Base-by-base conservation (phyloP, 768 basidiomycete species). In the Serendipita sp. region DNA sequence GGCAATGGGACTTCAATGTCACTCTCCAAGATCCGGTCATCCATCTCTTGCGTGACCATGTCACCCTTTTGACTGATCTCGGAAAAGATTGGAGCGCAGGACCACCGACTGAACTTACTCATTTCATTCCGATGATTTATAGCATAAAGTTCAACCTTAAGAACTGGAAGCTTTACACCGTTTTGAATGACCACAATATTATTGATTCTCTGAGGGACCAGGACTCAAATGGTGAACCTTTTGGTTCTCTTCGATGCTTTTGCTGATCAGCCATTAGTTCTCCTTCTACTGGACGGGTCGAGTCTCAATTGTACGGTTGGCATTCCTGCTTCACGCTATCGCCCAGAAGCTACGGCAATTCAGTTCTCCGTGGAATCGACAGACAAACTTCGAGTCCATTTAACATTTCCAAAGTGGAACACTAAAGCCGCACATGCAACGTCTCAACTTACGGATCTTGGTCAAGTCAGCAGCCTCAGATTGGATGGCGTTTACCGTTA, bases 111-210 rank as follows among this genome's bases (percentile, higher is more conserved):
- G 86, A 91, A 70, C 88, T 85, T 71, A 77, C 85, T 66, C 85
- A 84, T 52, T 98, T 93, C 72, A 78, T 92, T 23, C 94, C 95
- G 0, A 91, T 81, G 72, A 70, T 83, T 4, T 98, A 98, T 73
- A 72, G 73, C 15, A 73, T 94, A 67, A 78, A 86, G 58, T 67
- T 96, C 55, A 79, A 83, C 64, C 73, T 97, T 65, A 78, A 84
- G 70, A 83, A 91, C 69, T 94, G 84, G 73, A 80, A 82, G 65
- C 71, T 95, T 60, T 86, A 87, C 68, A 71, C 89, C 29, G 94
- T 90, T 70, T 83, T 89, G 62, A 98, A 98, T 70, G 95, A 98
- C 73, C 91, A 92, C 70, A 98, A 98, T 70, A 91, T 98, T 70
- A 88, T 98, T 60, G 91, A 96, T 75, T 88, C 87, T 66, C 91